Conservation (phyloP, 371 early-diverging fungal species). For the Zopfochytrium polystomum region DNA sequence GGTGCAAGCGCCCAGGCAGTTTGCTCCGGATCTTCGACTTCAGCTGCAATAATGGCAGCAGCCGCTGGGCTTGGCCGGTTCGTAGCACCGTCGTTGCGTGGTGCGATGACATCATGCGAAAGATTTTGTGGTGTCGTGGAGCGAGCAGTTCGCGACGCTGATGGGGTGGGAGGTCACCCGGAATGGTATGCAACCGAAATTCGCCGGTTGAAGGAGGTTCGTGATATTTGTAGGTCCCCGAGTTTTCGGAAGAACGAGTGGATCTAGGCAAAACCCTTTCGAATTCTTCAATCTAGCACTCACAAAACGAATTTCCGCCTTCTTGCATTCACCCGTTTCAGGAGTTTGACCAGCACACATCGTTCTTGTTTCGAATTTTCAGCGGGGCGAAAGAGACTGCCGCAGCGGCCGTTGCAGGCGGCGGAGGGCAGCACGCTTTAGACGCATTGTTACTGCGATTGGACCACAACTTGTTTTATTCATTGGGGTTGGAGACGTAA, state of each 20-base stretch:
- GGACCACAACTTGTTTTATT: conserved; percentile 55
- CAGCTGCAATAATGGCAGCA: neutral
- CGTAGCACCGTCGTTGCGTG: conserved; percentile 35
- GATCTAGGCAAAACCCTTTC: conserved; percentile 6
- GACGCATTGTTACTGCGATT: conserved; percentile 62
- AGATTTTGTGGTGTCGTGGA: conserved; percentile 42
- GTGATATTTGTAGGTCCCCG: neutral
- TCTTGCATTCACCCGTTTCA: too few relatives aligned
- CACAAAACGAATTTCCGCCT: too few relatives aligned
- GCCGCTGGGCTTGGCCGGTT: too few relatives aligned
- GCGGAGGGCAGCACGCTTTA: conserved; percentile 21
- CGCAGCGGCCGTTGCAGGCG: conserved; percentile 35
- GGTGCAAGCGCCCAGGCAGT: neutral
- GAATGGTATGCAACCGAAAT: conserved; percentile 27
- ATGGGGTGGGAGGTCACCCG: conserved; percentile 4
- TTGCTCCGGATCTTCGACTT: neutral
- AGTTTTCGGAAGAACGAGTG: neutral
- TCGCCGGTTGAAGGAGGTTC: neutral
- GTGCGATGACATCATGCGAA: conserved; percentile 42
- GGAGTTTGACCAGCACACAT: conserved; percentile 53
- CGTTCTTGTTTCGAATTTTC: conserved; percentile 54
- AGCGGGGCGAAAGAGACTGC: conserved; percentile 46
- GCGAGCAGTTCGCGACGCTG: neutral
- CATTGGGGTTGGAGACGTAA: too few relatives aligned
- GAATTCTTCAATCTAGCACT: conserved; percentile 2